Evolutionary conservation across 768 basidiomycete genomes (phyloP), one percentile per base, ranked within the genome.

Genomic region (Auricularia heimuer): DNA sequence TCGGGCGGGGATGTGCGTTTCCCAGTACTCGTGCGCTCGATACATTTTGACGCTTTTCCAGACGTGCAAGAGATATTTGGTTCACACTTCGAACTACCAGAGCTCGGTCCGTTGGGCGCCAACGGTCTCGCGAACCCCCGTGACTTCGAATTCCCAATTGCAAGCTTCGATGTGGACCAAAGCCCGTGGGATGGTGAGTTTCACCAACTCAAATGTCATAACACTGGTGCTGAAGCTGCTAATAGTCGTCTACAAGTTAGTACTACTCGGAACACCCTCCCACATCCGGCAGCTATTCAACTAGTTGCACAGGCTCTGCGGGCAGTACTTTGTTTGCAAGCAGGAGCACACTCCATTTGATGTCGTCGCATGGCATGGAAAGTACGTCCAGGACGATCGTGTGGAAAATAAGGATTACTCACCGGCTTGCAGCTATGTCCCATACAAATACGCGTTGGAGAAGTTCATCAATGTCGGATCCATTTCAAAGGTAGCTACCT

Each of bases 321-420:
- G 85, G 16, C 75, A 83, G 71, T 71, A 84, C 10, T 83, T 83
- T 70, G 71, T 74, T 29, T 84, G 83, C 68, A 73, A 75, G 47
- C 85, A 87, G 67, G 80, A 83, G 54, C 83, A 86, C 72, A 86
- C 86, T 1, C 86, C 86, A 0, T 88, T 88, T 72, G 87, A 88
- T 70, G 86, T 88, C 47, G 86, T 88, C 34, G 85, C 86, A 1
- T 87, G 85, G 85, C 81, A 83, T 62, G 85, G 85, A 73, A 87
- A 85, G 84, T 85, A 71, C 62, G 82, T 75, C 8, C 35, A 16
- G 3, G 39, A 8, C 8, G 39, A 8, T 2, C 39, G 3, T 42
- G 39, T 7, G 2, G 45, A 54, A 18, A 12, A 42, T 4, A 36
- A 33, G 10, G 44, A 61, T 44, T 39, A 3, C 24, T 18, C 11